These are phyloP conservation scores for Candida insectorum DNA, from an alignment of 805 yeast species.

Conservation along the genomic window DNA sequence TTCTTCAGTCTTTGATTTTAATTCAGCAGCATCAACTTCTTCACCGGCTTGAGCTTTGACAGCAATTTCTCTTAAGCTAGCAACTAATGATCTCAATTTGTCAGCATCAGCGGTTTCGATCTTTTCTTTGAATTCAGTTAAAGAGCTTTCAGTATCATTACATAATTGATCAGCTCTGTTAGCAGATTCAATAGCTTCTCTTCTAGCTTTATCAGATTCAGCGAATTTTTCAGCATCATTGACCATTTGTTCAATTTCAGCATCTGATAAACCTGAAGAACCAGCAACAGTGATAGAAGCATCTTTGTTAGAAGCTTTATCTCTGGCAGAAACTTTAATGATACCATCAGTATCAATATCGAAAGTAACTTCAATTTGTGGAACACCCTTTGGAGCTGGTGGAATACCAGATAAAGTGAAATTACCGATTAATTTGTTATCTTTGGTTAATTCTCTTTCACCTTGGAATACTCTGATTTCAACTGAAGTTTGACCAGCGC, in stretches of 20 bases:
- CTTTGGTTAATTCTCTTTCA: conserved; percentile 97
- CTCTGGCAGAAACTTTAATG: conserved; percentile 91
- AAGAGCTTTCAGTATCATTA: conserved; percentile 47
- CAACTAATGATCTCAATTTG: conserved; percentile 48
- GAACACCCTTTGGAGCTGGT: conserved; percentile 93
- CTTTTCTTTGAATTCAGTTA: conserved; percentile 47
- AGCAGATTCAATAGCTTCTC: conserved; percentile 79
- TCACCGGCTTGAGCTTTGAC: conserved; percentile 63
- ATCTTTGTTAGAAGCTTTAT: conserved; percentile 89
- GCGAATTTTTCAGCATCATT: conserved; percentile 86
- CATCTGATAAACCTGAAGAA: conserved; percentile 85
- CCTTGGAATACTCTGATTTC: conserved; percentile 99
- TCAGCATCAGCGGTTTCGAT: conserved; percentile 44
- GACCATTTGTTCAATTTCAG: conserved; percentile 89
- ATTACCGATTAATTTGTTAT: conserved; percentile 96
- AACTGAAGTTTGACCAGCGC: conserved; percentile 94
- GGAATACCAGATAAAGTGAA: conserved; percentile 93
- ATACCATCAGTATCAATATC: conserved; percentile 98
- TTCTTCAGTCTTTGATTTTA: conserved; percentile 72
- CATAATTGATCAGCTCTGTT: conserved; percentile 81
- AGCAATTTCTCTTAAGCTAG: conserved; percentile 60
- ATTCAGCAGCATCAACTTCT: conserved; percentile 57
- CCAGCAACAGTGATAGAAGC: conserved; percentile 96
- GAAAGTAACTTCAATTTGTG: conserved; percentile 90
- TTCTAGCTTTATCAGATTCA: conserved; percentile 83